These are phyloP conservation scores for Diaporthe citri DNA, from an alignment of 2,329 filamentous ascomycete genomes.

Conservation along the genomic window DNA sequence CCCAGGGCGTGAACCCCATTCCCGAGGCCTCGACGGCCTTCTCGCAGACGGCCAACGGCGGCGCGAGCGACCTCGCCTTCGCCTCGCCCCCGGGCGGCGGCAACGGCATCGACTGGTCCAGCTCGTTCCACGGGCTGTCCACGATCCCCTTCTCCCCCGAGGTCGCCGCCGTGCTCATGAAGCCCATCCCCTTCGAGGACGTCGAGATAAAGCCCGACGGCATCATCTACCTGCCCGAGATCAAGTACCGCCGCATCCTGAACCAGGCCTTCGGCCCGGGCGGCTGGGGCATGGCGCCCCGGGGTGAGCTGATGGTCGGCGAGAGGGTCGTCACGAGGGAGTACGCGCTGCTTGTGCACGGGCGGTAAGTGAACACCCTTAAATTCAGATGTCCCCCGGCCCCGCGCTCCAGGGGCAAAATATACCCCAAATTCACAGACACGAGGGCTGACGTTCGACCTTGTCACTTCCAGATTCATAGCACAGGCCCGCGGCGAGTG, in stretches of 20 bases:
- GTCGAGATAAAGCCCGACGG: constrained; percentile 98
- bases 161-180: constrained; percentile 75
- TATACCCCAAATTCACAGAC: background rate
- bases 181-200: constrained; percentile 77
- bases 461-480: constrained; percentile 75
- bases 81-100: constrained; percentile 40
- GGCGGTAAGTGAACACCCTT: constrained; percentile 69
- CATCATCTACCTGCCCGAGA: constrained; percentile 95
- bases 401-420: background rate
- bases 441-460: background rate
- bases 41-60: constrained; percentile 33
- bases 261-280: constrained; percentile 94
- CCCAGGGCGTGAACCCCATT: constrained; percentile 19
- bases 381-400: background rate
- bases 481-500: constrained; percentile 95
- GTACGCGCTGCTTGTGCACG: constrained; percentile 90
- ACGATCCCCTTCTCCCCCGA: constrained; percentile 78
- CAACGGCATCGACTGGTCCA: constrained; percentile 78
- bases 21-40: constrained; percentile 32
- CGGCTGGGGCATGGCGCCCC: constrained; percentile 92
- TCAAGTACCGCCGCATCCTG: constrained; percentile 94
- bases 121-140: constrained; percentile 85
- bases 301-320: constrained; percentile 88
- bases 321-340: constrained; percentile 86
- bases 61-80: constrained; percentile 22